These are phyloP conservation scores for Aspergillus novoparasiticus DNA, from an alignment of 2,329 filamentous ascomycete species.

Conservation along the genomic window DNA sequence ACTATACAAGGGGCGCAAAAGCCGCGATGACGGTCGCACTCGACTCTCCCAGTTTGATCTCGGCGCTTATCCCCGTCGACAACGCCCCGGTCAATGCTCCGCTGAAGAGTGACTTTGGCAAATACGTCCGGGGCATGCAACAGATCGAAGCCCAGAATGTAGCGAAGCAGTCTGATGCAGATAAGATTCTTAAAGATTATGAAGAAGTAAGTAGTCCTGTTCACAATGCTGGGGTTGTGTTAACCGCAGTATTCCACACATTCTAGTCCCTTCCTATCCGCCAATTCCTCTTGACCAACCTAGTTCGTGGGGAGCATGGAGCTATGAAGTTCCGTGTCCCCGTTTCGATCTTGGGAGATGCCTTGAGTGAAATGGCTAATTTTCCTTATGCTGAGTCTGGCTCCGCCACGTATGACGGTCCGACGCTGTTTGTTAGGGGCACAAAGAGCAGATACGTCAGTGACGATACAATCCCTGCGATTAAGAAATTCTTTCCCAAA, in stretches of 20 bases:
- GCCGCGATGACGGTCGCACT: constrained; percentile 86
- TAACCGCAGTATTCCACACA: background rate
- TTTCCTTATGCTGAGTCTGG: constrained; percentile 82
- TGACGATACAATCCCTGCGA: constrained; percentile 42
- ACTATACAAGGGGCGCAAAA: constrained; percentile 75
- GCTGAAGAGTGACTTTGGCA: constrained; percentile 72
- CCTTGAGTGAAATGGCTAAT: constrained; percentile 76
- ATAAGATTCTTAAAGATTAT: constrained; percentile 73
- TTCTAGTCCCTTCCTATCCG: constrained; percentile 70
- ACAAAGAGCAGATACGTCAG: constrained; percentile 44
- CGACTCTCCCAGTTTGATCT: constrained; percentile 65
- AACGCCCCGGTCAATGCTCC: constrained; percentile 85
- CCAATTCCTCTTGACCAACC: constrained; percentile 89
- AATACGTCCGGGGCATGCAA: constrained; percentile 83
- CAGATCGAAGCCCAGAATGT: constrained; percentile 71
- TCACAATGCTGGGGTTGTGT: background rate
- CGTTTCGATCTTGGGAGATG: constrained; percentile 66
- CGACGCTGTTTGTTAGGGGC: constrained; percentile 71
- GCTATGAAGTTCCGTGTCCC: constrained; percentile 78
- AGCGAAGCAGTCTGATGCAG: constrained; percentile 73
- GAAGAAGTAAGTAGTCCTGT: constrained; percentile 59
- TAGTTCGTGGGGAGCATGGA: constrained; percentile 61
- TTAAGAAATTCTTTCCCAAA: constrained; percentile 46
- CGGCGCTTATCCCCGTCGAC: constrained; percentile 79
- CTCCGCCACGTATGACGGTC: constrained; percentile 70